Conservation (phyloP, 2,329 filamentous ascomycete species). For the Aspergillus hortae region DNA sequence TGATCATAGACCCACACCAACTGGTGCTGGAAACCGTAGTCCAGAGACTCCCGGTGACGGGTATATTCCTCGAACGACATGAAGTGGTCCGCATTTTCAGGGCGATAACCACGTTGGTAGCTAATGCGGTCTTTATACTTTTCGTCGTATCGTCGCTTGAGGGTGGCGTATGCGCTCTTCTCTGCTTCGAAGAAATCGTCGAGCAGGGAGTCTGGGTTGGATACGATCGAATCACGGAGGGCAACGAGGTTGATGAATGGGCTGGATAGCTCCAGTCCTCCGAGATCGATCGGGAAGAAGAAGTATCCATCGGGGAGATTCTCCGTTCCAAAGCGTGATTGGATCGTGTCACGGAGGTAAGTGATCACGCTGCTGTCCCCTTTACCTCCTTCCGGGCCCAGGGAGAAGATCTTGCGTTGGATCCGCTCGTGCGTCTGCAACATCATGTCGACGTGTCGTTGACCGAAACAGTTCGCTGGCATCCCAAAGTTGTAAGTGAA, state of each 20-base stretch:
- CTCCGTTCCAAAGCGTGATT: conserved; percentile 1
- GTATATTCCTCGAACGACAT: conserved; percentile 12
- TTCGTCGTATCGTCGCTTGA: conserved; percentile 3
- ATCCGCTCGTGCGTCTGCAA: conserved; percentile 10
- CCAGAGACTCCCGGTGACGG: conserved; percentile 6
- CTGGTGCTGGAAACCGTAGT: conserved; percentile 5
- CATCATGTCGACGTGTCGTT: conserved; percentile 12
- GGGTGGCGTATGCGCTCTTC: background rate
- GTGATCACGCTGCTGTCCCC: conserved; percentile 8
- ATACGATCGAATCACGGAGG: conserved; percentile 2
- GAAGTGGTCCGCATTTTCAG: conserved; percentile 3
- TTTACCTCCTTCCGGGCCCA: background rate
- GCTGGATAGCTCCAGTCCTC: conserved; percentile 11
- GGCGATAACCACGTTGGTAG: background rate
- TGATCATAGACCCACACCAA: conserved; percentile 5
- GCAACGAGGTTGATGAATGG: conserved; percentile 11
- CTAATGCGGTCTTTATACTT: background rate
- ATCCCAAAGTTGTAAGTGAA: conserved; percentile 13
- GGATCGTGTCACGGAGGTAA: conserved; percentile 8
- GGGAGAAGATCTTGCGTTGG: conserved; percentile 7
- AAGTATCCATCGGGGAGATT: conserved; percentile 11
- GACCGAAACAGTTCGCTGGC: conserved; percentile 13
- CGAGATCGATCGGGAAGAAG: conserved; percentile 13
- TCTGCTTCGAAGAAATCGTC: conserved; percentile 8
- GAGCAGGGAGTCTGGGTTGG: conserved; percentile 1